Evolutionary conservation across 78 protist genomes (phyloP).

Genomic region (Salpingoeca rosetta): DNA sequence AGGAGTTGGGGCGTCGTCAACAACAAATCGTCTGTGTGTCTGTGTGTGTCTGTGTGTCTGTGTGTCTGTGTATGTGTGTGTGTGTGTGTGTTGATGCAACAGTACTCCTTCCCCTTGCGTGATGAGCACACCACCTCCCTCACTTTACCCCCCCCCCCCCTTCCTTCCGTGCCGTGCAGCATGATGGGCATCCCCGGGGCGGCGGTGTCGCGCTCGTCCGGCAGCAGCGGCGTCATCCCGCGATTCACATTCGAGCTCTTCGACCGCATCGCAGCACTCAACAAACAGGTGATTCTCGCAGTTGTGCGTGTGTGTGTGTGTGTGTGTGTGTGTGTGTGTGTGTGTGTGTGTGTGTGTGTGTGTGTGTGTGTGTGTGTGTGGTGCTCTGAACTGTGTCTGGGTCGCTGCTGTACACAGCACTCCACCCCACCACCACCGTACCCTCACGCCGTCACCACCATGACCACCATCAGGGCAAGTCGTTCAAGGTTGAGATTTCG

Average conservation of each 20-base stretch:
- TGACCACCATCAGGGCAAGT: not conserved
- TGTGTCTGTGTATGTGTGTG: not conserved
- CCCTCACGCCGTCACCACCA: not conserved
- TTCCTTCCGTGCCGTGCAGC: too few relatives aligned
- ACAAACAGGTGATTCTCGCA: too few relatives aligned
- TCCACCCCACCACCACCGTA: not conserved
- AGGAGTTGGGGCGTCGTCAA: not conserved
- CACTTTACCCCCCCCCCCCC: too few relatives aligned
- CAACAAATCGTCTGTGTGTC: not conserved
- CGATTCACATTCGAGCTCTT: conserved; percentile 12
- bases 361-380: too few relatives aligned
- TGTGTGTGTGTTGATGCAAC: not conserved
- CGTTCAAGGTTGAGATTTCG: conserved; percentile 2
- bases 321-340: too few relatives aligned
- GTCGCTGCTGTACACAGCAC: not conserved
- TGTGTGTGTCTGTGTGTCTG: not conserved
- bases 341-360: not conserved
- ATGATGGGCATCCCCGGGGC: too few relatives aligned
- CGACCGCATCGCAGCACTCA: not conserved
- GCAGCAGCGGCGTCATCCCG: conserved; percentile 36
- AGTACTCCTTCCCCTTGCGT: not conserved
- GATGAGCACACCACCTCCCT: too few relatives aligned
- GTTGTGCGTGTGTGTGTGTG: not conserved
- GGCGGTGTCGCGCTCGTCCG: too few relatives aligned
- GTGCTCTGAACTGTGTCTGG: too few relatives aligned